These are phyloP conservation scores for Silene noctiflora DNA, from an alignment of 179 eudicot genomes.

Conservation along the genomic window DNA sequence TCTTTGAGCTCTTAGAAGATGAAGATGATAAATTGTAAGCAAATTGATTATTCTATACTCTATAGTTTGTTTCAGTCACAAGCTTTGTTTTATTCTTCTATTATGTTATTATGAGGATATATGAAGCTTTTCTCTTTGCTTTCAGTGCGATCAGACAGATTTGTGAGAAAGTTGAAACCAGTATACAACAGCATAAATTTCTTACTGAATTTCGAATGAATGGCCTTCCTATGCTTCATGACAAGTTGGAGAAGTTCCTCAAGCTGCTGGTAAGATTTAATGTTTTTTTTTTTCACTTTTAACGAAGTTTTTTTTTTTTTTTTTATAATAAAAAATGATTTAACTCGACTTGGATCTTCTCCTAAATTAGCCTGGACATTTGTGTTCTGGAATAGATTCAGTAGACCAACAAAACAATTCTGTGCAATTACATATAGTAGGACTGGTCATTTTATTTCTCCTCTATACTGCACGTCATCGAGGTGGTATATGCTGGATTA, in stretches of 20 bases:
- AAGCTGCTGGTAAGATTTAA: conserved; percentile 54
- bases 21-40: conserved; percentile 61
- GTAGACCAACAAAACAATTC: conserved; percentile 10
- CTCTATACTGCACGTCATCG: not conserved
- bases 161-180: conserved; percentile 50
- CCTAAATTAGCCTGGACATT: conserved; percentile 4
- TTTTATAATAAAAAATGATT: not conserved
- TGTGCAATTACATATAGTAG: not conserved
- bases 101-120: conserved; percentile 6
- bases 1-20: conserved; percentile 53
- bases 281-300: not conserved
- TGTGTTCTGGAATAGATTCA: not conserved
- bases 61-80: not conserved
- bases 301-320: not conserved
- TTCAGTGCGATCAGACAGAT: conserved; percentile 59
- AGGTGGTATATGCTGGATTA: not conserved
- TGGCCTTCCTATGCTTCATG: conserved; percentile 70
- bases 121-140: conserved; percentile 18
- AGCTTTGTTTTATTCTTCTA: conserved; percentile 1
- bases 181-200: conserved; percentile 52
- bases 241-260: conserved; percentile 82
- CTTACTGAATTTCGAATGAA: conserved; percentile 64
- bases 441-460: not conserved
- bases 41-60: conserved; percentile 8
- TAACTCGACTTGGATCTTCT: not conserved